A percentile compares a stretch with the other conserved stretches of the same genome.
These are phyloP conservation scores for Penicillium cinerascens DNA, from an alignment of 495 filamentous ascomycete genomes.

Conservation along the genomic window DNA sequence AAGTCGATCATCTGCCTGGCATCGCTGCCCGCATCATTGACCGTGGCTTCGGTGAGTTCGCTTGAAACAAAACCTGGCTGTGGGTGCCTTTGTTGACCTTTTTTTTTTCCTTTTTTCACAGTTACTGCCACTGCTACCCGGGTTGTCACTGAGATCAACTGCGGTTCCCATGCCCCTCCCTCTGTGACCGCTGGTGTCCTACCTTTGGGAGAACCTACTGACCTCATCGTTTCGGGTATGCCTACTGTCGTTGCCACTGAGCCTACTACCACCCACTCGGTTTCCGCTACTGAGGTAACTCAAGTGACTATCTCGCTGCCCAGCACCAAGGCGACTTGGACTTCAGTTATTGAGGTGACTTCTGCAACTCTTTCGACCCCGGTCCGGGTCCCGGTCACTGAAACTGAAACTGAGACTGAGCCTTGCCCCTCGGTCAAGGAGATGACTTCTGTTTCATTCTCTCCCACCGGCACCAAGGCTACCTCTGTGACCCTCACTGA, in stretches of 20 bases:
- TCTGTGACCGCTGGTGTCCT: neutral
- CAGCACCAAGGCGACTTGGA: neutral
- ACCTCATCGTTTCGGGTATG: neutral
- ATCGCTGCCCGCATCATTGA: neutral
- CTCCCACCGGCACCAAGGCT: neutral
- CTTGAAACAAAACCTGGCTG: neutral
- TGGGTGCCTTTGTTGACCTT: neutral
- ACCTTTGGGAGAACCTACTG: too few species aligned
- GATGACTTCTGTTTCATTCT: neutral
- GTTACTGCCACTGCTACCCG: neutral
- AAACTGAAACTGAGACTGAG: conserved; percentile 1
- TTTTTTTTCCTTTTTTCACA: neutral
- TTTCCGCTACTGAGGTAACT: neutral
- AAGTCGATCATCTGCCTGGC: neutral
- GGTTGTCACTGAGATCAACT: too few species aligned
- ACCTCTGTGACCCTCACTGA: neutral
- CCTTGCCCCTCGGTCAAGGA: neutral
- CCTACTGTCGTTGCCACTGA: neutral
- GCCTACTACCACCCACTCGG: neutral
- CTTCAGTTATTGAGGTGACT: neutral
- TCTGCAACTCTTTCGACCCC: neutral
- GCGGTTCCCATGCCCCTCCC: too few species aligned
- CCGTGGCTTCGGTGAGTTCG: neutral
- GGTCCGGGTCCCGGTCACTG: neutral
- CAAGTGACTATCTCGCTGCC: neutral